Evolutionary conservation across 1,139 yeast species (phyloP).

Genomic region (Geotrichum reessii): DNA sequence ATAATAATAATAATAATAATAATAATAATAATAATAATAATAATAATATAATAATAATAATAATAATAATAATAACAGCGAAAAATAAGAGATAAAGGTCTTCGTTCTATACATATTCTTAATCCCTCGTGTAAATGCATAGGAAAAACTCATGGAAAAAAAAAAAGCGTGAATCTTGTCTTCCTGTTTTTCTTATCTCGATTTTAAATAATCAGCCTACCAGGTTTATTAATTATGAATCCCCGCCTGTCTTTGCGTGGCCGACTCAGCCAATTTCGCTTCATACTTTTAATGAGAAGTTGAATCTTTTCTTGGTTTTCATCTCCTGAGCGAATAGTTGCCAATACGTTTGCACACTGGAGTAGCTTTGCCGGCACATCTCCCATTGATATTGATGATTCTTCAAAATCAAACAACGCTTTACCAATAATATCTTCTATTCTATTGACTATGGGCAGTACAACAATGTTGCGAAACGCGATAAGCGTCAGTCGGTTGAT

Average conservation of each 20-base stretch:
- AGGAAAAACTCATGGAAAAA: neutral
- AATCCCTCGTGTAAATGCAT: neutral
- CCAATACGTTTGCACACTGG: constrained; percentile 55
- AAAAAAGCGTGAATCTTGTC: neutral
- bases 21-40: too few species aligned
- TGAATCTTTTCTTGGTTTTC: constrained; percentile 51
- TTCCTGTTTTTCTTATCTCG: neutral
- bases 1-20: too few species aligned
- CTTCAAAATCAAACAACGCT: constrained; percentile 21
- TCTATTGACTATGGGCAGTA: constrained; percentile 38
- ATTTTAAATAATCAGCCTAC: neutral
- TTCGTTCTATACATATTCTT: neutral
- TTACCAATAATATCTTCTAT: constrained; percentile 35
- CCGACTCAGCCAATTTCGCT: constrained; percentile 24
- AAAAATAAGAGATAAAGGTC: neutral
- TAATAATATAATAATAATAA: too few species aligned
- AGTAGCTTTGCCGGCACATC: constrained; percentile 40
- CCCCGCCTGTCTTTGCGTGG: neutral
- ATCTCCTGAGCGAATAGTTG: constrained; percentile 47
- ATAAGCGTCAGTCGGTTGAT: constrained; percentile 32
- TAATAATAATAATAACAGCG: too few species aligned
- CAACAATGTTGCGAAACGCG: constrained; percentile 36
- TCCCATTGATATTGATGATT: constrained; percentile 21
- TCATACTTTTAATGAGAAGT: constrained; percentile 34
- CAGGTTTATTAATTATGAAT: neutral